Evolutionary conservation across 495 filamentous ascomycete genomes (phyloP).

Genomic region (Chaetomium fimeti): DNA sequence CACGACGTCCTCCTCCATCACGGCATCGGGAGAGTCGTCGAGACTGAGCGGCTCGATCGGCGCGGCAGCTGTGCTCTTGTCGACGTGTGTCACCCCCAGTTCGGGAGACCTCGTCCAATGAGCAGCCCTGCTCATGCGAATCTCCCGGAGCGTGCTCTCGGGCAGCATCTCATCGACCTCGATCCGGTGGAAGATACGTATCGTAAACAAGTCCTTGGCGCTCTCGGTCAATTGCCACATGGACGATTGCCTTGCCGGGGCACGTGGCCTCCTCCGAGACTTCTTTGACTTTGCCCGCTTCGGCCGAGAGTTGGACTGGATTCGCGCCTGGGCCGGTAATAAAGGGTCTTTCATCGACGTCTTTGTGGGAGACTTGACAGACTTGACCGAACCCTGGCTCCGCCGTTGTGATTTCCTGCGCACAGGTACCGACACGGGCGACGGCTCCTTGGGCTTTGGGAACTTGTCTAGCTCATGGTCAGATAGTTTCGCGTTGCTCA

Average conservation of each 20-base stretch:
- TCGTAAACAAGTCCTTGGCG: conserved; percentile 48
- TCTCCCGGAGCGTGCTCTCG: conserved; percentile 43
- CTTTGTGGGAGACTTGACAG: conserved; percentile 32
- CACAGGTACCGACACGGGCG: conserved; percentile 17
- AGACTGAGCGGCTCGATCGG: conserved; percentile 41
- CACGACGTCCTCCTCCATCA: conserved; percentile 24
- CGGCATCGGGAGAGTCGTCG: conserved; percentile 33
- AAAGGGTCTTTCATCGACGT: conserved; percentile 22
- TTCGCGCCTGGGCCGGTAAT: conserved; percentile 28
- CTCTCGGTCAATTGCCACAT: conserved; percentile 51
- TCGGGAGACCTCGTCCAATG: conserved; percentile 24
- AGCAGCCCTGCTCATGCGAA: conserved; percentile 38
- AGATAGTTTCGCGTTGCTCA: conserved; percentile 36
- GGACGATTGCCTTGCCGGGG: conserved; percentile 33
- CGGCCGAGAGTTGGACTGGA: conserved; percentile 29
- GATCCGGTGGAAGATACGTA: conserved; percentile 45
- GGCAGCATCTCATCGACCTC: conserved; percentile 56
- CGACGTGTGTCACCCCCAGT: conserved; percentile 22
- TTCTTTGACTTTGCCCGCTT: conserved; percentile 49
- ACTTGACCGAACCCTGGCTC: conserved; percentile 29
- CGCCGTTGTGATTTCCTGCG: conserved; percentile 34
- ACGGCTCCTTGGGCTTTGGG: conserved; percentile 7
- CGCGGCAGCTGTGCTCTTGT: conserved; percentile 27
- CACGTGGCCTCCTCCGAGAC: conserved; percentile 31
- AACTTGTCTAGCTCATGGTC: conserved; percentile 25